phyloP scores from a whole-genome alignment of 2,329 filamentous ascomycete genomes.

The Pyricularia sp. region DNA sequence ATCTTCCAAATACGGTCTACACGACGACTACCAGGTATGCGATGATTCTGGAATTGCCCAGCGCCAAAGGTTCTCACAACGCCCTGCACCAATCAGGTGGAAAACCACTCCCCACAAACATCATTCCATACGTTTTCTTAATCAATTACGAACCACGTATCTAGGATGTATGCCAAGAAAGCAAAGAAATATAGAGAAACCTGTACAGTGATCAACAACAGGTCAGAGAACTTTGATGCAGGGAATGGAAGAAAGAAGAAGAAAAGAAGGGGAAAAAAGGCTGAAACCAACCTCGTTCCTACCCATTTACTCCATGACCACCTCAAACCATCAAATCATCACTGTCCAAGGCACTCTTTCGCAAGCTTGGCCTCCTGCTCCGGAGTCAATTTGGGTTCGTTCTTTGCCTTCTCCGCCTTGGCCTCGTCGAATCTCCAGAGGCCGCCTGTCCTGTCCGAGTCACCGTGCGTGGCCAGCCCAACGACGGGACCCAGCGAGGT shows the following conservation, averaged over 20 bases:
- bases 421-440: slow-evolving; percentile 41
- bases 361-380: slow-evolving; percentile 21
- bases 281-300: background rate
- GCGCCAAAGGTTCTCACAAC: background rate
- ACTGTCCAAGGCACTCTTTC: slow-evolving; percentile 21
- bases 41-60: background rate
- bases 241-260: background rate
- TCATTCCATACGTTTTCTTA: background rate
- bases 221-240: background rate
- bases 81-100: background rate
- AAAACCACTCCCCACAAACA: background rate
- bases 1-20: too few species aligned
- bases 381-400: slow-evolving; percentile 15
- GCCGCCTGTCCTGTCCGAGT: slow-evolving; percentile 47
- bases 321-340: slow-evolving; percentile 1
- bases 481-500: slow-evolving; percentile 29
- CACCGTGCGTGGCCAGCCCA: slow-evolving; percentile 36
- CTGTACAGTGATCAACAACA: background rate
- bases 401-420: slow-evolving; percentile 29
- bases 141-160: background rate
- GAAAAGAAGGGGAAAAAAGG: background rate
- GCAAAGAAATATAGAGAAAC: background rate
- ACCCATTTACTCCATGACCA: background rate
- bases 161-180: background rate
- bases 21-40: background rate